Percentiles rank a stretch among this genome's conserved stretches.
phyloP scores from a whole-genome alignment of 2,329 filamentous ascomycete species.

The Trichocomaceae sp. region DNA sequence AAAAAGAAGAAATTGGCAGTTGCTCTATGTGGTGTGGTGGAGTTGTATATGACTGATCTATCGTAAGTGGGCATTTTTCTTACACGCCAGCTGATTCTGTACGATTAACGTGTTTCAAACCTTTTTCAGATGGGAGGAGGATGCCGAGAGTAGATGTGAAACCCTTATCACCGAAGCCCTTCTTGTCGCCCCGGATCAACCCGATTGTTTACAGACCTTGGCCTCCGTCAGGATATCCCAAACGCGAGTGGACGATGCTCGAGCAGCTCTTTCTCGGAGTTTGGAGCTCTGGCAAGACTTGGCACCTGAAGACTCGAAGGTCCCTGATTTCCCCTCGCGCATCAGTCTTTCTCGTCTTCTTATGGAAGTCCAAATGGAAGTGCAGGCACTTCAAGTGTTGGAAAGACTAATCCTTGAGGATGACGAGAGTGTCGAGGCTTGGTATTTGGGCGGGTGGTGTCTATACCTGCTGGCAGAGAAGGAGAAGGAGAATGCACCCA shows the following conservation, averaged over 20 bases:
- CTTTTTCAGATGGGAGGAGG: constrained; percentile 60
- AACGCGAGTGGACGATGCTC: constrained; percentile 68
- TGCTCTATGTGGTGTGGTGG: constrained; percentile 86
- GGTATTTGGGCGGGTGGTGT: constrained; percentile 96
- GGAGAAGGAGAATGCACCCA: constrained; percentile 33
- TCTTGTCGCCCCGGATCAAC: constrained; percentile 68
- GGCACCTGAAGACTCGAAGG: constrained; percentile 59
- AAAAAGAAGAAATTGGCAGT: constrained; percentile 78
- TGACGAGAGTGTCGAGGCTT: constrained; percentile 88
- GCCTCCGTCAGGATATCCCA: constrained; percentile 93
- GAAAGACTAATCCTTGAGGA: constrained; percentile 81
- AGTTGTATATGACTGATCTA: constrained; percentile 98
- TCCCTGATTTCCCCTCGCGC: constrained; percentile 80
- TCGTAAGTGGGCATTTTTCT: constrained; percentile 60
- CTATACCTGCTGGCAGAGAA: constrained; percentile 60
- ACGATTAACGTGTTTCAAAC: background rate
- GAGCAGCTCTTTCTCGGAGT: constrained; percentile 69
- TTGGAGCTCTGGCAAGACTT: constrained; percentile 77
- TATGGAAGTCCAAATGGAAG: constrained; percentile 83
- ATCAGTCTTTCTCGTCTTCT: constrained; percentile 78
- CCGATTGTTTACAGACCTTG: constrained; percentile 91
- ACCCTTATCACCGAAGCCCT: constrained; percentile 83
- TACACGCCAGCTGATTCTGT: constrained; percentile 44
- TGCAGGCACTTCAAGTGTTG: constrained; percentile 75
- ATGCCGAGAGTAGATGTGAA: constrained; percentile 86